phyloP scores from a whole-genome alignment of 2,329 filamentous ascomycete species.

The Fusarium coicis region DNA sequence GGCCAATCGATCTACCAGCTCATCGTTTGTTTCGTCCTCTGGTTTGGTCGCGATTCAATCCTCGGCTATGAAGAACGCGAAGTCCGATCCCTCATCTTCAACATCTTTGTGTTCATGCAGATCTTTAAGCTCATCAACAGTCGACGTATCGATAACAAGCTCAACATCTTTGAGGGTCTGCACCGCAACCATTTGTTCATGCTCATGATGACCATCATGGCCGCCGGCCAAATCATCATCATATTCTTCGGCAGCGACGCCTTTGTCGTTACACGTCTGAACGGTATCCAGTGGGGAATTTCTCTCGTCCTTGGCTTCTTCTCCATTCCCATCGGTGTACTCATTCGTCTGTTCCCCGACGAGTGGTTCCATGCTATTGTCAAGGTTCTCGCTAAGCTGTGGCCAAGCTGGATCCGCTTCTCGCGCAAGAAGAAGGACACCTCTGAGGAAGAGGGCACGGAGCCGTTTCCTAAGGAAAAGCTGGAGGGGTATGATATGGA shows the following conservation, averaged over 20 bases:
- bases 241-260: constrained; percentile 63
- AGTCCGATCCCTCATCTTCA: constrained; percentile 68
- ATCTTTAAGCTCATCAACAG: constrained; percentile 77
- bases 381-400: constrained; percentile 14
- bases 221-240: constrained; percentile 35
- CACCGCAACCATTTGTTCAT: constrained; percentile 32
- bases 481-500: constrained; percentile 33
- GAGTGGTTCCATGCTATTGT: constrained; percentile 49
- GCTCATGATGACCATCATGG: constrained; percentile 48
- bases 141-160: constrained; percentile 79
- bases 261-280: constrained; percentile 73
- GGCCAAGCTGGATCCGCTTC: constrained; percentile 31
- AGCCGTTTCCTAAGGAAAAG: constrained; percentile 10
- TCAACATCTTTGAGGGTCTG: constrained; percentile 86
- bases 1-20: constrained; percentile 71
- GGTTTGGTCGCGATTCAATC: constrained; percentile 67
- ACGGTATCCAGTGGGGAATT: constrained; percentile 80
- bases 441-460: constrained; percentile 18
- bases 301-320: constrained; percentile 80
- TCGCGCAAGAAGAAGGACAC: constrained; percentile 29
- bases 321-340: constrained; percentile 78
- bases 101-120: constrained; percentile 78
- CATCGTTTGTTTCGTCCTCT: constrained; percentile 65
- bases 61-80: constrained; percentile 61
- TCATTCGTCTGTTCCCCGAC: constrained; percentile 81